Base-by-base conservation (phyloP, 345 rosid genomes). In the Passiflora organensis region DNA sequence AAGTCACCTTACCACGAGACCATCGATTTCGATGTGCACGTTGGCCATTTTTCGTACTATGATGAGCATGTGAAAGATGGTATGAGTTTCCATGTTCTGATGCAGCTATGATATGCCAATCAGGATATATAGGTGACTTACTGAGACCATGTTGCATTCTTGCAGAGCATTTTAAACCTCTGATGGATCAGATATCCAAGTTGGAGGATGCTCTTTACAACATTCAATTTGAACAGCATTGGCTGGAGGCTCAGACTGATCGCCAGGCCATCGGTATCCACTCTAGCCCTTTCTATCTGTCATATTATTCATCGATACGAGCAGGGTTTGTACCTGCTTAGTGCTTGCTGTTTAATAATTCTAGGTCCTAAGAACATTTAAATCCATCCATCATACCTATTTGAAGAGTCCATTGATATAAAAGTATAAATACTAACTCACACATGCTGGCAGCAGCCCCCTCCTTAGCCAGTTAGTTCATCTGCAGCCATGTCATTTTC, bases 31-130 rank as follows among this genome's bases (percentile, higher is more conserved):
- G 94, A 85, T 59, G 81, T 85, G 6, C 81, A 78, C 36, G 85
- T 79, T 49, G 82, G 79, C 55, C 85, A 85, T 52, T 85, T 77
- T 50, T 50, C 89, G 3, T 80, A 72, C 70, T 55, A 71, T 44
- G 85, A 80, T 17, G 81, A 85, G 71, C 94, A 82, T 65, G 89
- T 86, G 28, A 85, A 82, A 72, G 85, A 85, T 54, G 89, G 94
- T 82, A 71, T 65, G 55, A 16, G 10, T 11, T 39, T 19, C 18
- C 41, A 13, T 52, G 19, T 20, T 20, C 37, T 57, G 6, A 28
- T 28, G 34, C 8, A 2, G 34, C 23, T 15, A 1, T 13, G 42
- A 39, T n/a, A 23, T 20, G 12, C 43, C 19, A 5, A 20, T 16
- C 6, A 12, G 68, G 42, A 43, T 48, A 32, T 0, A 16, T 23